Evolutionary conservation across 2,329 filamentous ascomycete species (phyloP).

Genomic region (Tricladium varicosporioides): DNA sequence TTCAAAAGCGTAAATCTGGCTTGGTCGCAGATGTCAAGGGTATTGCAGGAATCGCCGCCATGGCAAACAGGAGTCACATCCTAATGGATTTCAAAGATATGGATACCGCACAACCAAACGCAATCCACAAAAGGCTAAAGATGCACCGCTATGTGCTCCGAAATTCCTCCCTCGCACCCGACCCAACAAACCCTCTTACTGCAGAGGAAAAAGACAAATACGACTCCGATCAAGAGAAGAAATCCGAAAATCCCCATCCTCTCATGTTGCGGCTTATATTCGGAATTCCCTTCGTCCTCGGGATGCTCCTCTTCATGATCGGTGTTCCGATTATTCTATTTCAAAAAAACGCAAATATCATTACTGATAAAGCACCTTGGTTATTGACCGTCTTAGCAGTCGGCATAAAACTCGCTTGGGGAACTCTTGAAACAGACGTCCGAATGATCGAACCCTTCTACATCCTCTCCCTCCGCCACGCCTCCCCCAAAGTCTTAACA

Average conservation of each 20-base stretch:
- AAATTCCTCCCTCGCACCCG: slow-evolving; percentile 68
- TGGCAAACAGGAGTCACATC: slow-evolving; percentile 73
- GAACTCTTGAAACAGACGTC: slow-evolving; percentile 64
- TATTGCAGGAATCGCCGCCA: slow-evolving; percentile 71
- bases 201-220: slow-evolving; percentile 45
- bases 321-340: slow-evolving; percentile 65
- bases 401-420: slow-evolving; percentile 66
- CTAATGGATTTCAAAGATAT: slow-evolving; percentile 71
- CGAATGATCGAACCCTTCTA: slow-evolving; percentile 76
- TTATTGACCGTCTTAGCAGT: slow-evolving; percentile 65
- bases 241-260: slow-evolving; percentile 62
- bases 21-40: slow-evolving; percentile 67
- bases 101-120: slow-evolving; percentile 63
- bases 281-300: slow-evolving; percentile 58
- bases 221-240: slow-evolving; percentile 41
- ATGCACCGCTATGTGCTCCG: slow-evolving; percentile 65
- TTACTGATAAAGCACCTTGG: slow-evolving; percentile 64
- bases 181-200: slow-evolving; percentile 47
- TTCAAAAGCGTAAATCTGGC: slow-evolving; percentile 62
- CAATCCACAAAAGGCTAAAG: slow-evolving; percentile 68
- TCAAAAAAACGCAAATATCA: slow-evolving; percentile 44
- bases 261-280: slow-evolving; percentile 63
- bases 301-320: slow-evolving; percentile 53
- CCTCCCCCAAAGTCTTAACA: slow-evolving; percentile 62
- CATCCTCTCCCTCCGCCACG: slow-evolving; percentile 64